Conservation (phyloP, 2,329 filamentous ascomycete genomes). For the Gnomoniopsis sp. region DNA sequence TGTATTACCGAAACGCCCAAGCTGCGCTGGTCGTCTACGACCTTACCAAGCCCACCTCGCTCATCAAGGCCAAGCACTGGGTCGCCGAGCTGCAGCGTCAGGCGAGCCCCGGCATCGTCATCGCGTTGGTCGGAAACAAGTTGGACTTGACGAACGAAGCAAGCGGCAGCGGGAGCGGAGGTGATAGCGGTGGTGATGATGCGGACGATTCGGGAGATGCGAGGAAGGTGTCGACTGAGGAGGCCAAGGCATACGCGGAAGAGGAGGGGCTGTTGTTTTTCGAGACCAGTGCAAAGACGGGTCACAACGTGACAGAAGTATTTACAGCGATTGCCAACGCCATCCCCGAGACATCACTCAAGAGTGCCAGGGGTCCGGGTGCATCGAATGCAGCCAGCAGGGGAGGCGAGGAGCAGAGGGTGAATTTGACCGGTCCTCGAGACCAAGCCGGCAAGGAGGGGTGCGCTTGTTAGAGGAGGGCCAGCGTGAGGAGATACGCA, state of each 20-base stretch:
- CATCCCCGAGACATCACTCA: slow-evolving; percentile 94
- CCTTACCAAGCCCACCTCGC: slow-evolving; percentile 90
- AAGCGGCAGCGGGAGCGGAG: slow-evolving; percentile 42
- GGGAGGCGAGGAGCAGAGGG: slow-evolving; percentile 66
- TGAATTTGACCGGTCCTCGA: slow-evolving; percentile 74
- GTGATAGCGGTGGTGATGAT: slow-evolving; percentile 45
- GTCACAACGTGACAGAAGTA: slow-evolving; percentile 89
- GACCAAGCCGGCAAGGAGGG: slow-evolving; percentile 81
- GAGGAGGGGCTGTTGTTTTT: slow-evolving; percentile 95
- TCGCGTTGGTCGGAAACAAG: slow-evolving; percentile 96
- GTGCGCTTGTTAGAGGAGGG: slow-evolving; percentile 72
- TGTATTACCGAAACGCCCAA: slow-evolving; percentile 99
- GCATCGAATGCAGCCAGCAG: slow-evolving; percentile 57
- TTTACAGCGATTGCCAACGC: slow-evolving; percentile 98
- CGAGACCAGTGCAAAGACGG: slow-evolving; percentile 96
- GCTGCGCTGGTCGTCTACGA: slow-evolving; percentile 98
- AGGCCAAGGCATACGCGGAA: slow-evolving; percentile 90
- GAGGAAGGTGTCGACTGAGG: slow-evolving; percentile 83
- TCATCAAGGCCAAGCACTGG: slow-evolving; percentile 98
- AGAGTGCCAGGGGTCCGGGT: slow-evolving; percentile 75
- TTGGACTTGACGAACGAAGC: slow-evolving; percentile 75
- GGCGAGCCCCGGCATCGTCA: slow-evolving; percentile 93
- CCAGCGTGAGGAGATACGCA: slow-evolving; percentile 9
- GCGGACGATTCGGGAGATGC: slow-evolving; percentile 67
- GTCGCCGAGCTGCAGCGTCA: slow-evolving; percentile 96